Evolutionary conservation across 192 early-diverging fungal genomes (phyloP), one percentile per base, ranked within the genome.

Genomic region (Rhizophagus prolifer): DNA sequence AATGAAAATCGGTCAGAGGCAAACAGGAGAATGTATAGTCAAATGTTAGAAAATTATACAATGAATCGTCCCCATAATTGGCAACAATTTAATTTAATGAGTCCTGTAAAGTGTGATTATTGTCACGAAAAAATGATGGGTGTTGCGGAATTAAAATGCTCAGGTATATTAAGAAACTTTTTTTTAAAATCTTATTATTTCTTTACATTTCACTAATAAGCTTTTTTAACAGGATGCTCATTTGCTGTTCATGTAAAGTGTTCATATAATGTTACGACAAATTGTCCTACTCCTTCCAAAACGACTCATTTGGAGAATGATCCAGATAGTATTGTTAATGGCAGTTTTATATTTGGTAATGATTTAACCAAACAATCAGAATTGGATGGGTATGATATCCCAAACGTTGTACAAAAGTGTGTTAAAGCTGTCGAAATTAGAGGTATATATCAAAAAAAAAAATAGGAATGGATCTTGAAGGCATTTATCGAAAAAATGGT

Each of bases 401-500:
- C 94, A 8, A 86, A 89, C 79, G 76, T 95, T 2, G 88, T 95
- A 54, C 86, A 89, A 28, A 82, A 87, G 63, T 92, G 90, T 58
- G 85, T 95, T 36, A 79, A 79, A 30, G 92, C 90, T 25, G 92
- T 95, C 14, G 94, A 88, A 69, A 62, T 70, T 7, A 80, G 85
- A 36, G 88, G 74, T 75, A 65, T 44, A 41, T 3, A 21, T 66
- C 16, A 21, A 34, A 9, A 21, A 36, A 36, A 19, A 21, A 67
- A 67, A 67, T 23, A 68, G 77, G 80, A 62, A 88, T 89, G 92
- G 92, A 80, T 70, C 92, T 86, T 76, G 86, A 95, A 81, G 94
- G 94, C 28, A 92, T 95, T 23, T 95, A 95, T 77, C 93, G 94
- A 41, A 90, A 91, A 68, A 91, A 91, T 0, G 94, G 92, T 5